A percentile compares a stretch with the other conserved stretches of the same genome.
These are phyloP conservation scores for Sporothrix euskadiensis DNA, from an alignment of 2,329 filamentous ascomycete species.

Conservation along the genomic window DNA sequence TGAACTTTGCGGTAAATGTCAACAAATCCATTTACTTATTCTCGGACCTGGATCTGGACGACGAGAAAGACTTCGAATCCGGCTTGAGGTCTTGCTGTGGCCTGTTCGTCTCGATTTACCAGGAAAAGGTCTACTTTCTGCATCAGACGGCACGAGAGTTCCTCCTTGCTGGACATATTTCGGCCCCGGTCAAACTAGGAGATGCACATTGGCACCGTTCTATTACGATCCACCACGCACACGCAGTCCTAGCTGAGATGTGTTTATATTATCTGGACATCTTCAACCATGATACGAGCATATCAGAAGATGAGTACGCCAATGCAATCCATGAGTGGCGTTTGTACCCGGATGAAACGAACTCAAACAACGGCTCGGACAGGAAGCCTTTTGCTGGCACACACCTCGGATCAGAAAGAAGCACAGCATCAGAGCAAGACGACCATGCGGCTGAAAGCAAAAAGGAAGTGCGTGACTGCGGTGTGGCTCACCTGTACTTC, in stretches of 20 bases:
- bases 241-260: neutral
- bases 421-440: neutral
- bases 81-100: neutral
- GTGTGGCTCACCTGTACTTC: neutral
- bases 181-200: neutral
- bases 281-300: neutral
- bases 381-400: neutral
- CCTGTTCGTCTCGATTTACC: neutral
- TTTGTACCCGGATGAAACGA: neutral
- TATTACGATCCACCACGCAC: neutral
- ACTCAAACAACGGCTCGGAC: neutral
- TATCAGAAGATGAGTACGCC: neutral
- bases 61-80: neutral
- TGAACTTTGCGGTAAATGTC: constrained; percentile 36
- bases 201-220: neutral
- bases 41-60: neutral
- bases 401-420: neutral
- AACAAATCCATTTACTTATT: neutral
- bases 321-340: too few relatives aligned
- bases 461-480: neutral
- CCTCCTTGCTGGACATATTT: neutral
- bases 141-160: neutral
- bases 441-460: neutral
- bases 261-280: neutral
- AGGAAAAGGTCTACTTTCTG: neutral